Evolutionary conservation across 1,284 basidiomycete genomes (phyloP), one percentile per base, ranked within the genome.

Genomic region (Ganoderma boninense): DNA sequence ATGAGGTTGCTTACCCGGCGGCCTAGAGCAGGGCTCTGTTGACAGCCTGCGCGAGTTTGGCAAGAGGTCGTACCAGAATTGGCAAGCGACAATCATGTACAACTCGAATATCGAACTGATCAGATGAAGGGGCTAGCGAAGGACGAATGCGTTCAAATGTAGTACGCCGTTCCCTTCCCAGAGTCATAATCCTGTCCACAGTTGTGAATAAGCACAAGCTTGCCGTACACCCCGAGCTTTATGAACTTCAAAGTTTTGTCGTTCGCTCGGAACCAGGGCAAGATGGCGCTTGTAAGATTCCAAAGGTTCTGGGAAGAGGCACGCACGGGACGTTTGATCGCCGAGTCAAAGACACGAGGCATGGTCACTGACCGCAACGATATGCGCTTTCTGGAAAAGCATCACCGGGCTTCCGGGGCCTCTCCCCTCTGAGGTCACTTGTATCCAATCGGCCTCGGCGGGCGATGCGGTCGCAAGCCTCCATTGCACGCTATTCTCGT

Each of bases 311-410:
- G 54, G 67, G 67, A 69, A 65, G 62, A 65, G 62, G 42, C 65
- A 64, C 63, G 46, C 18, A 42, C 38, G 61, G 44, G 69, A 74
- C 70, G 67, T 74, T 74, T 74, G 73, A 74, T 74, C 73, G 70
- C 73, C 73, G 73, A 74, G 38, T 59, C 23, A 46, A 66, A 64
- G 67, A 57, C 66, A 70, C 66, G 72, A 69, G 72, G 66, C 65
- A 35, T 40, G 64, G 52, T 59, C 49, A 57, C 54, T 57, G 69
- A 62, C 68, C 44, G 46, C 44, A 38, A 40, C 60, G 71, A 60
- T 63, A 54, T 35, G 32, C 64, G 46, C 35, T 63, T 67, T 61
- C 69, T 43, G 61, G 65, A 14, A 40, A 64, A 20, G 20, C 61
- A 10, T 13, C 49, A 26, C 70, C 70, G 64, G 61, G 20, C 35